Percentiles rank a stretch among this genome's conserved stretches.
Conservation (phyloP, 2,329 filamentous ascomycete genomes). For the Paraphoma sp. region DNA sequence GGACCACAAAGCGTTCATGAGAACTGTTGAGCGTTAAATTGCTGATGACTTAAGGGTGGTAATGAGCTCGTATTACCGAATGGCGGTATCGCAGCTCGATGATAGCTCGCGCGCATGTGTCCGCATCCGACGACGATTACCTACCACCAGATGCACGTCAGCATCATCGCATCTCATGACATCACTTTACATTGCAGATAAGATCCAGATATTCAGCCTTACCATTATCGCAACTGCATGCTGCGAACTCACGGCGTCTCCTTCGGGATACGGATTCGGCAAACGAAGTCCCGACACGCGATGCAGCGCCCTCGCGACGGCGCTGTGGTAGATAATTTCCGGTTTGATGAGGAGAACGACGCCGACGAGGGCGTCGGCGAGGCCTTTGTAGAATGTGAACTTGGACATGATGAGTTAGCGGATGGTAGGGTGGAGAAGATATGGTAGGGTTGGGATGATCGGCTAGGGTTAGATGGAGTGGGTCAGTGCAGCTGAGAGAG, state of each 20-base stretch:
- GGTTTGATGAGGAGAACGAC: conserved; percentile 20
- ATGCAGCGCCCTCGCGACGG: conserved; percentile 9
- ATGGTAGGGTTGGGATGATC: not conserved
- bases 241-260: conserved; percentile 13
- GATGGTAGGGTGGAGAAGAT: not conserved
- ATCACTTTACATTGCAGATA: not conserved
- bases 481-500: not conserved
- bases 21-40: conserved; percentile 5
- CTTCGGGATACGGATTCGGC: conserved; percentile 18
- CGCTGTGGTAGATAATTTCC: conserved; percentile 24
- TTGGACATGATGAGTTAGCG: conserved; percentile 9
- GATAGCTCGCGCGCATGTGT: conserved; percentile 15
- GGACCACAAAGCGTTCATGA: conserved; percentile 22
- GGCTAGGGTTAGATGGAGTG: not conserved
- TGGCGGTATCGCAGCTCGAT: conserved; percentile 6
- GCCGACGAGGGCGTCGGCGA: conserved; percentile 19
- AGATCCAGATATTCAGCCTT: not conserved
- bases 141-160: conserved; percentile 1
- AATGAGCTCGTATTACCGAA: not conserved
- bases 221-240: conserved; percentile 24
- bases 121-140: conserved; percentile 19
- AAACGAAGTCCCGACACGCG: conserved; percentile 11
- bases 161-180: not conserved
- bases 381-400: conserved; percentile 22
- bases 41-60: not conserved